Evolutionary conservation across 352 stramenopile species (phyloP), one percentile per base, ranked within the genome.

Genomic region (Nothophytophthora sp.): DNA sequence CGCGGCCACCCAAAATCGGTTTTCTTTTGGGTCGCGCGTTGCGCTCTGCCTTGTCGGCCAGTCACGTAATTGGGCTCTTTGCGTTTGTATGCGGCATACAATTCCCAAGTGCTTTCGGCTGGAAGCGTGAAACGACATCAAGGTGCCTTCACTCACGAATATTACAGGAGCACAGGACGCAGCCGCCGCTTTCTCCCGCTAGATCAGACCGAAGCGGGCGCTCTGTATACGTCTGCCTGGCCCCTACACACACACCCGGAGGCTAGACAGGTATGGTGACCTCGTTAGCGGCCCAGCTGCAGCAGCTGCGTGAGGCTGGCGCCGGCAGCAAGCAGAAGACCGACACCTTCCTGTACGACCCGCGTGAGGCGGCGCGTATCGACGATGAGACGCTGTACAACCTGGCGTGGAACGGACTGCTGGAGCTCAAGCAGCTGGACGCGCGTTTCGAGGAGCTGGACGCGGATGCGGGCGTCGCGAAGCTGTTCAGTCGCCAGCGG

Each of bases 381-480:
- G 85, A 95, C 67, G 68, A 90, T 44, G 82, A 92, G 63, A 93
- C 79, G 8, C 62, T 92, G 8, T 95, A 88, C 64, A 92, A 95
- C 59, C 63, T 91, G 44, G 85, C 85, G 24, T 92, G 83, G 73
- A 91, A 91, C 41, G 85, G 81, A 0, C 50, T 95, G 32, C 59
- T 92, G 32, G 77, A 90, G 67, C 68, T 95, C 38, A 82, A 89
- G 69, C 70, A 87, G 39, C 48, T 92, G 42, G 85, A 93, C 64
- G 79, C 73, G 18, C 55, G 57, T 19, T 88, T 95, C 39, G 82
- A 92, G 40, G 73, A 43, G 39, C 76, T 92, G 35, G 73, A 90
- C 34, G 55, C 56, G 13, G 75, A 81, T 63, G 50, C 69, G 15
- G 66, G 66, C 30, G 57, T 86, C 6, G 60, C 70, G 28, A 67